Evolutionary conservation across 2,329 filamentous ascomycete genomes (phyloP).

Genomic region (Atkinsonella texensis): DNA sequence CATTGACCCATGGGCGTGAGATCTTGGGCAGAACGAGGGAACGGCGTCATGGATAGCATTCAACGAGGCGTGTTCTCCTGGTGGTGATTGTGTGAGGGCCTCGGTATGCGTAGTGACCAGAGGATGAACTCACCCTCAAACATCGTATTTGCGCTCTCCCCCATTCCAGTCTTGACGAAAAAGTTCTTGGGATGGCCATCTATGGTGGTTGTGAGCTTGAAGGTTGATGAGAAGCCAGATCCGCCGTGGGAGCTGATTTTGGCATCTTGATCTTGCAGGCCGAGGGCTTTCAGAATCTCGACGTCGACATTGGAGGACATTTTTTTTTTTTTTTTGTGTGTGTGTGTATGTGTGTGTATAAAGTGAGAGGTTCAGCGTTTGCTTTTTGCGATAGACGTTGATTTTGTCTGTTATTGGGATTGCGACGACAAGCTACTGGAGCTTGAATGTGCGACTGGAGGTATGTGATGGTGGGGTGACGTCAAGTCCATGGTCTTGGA

Average conservation of each 20-base stretch:
- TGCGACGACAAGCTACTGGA: no score
- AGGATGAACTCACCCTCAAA: conserved; percentile 42
- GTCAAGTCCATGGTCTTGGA: neutral
- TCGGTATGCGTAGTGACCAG: neutral
- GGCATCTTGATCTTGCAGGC: conserved; percentile 41
- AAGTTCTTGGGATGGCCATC: conserved; percentile 42
- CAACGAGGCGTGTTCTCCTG: conserved; percentile 72
- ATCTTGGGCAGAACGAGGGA: conserved; percentile 62
- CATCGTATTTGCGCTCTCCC: conserved; percentile 51
- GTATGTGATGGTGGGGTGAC: conserved; percentile 4
- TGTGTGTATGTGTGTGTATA: neutral
- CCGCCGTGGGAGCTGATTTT: conserved; percentile 49
- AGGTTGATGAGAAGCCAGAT: conserved; percentile 57
- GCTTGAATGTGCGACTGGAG: no score
- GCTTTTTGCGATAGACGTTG: no score
- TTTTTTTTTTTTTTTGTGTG: neutral
- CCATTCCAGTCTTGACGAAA: conserved; percentile 62
- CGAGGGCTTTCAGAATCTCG: conserved; percentile 48
- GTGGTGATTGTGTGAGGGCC: neutral
- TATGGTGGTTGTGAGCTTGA: conserved; percentile 36
- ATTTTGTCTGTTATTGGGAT: no score
- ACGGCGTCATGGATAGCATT: conserved; percentile 66
- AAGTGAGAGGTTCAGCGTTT: neutral
- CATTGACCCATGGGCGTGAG: conserved; percentile 58
- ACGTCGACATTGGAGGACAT: conserved; percentile 45